Percentiles rank a stretch among this genome's conserved stretches.
These are phyloP conservation scores for Lodderomyces orthopsilosis DNA, from an alignment of 1,139 yeast genomes.

Conservation along the genomic window DNA sequence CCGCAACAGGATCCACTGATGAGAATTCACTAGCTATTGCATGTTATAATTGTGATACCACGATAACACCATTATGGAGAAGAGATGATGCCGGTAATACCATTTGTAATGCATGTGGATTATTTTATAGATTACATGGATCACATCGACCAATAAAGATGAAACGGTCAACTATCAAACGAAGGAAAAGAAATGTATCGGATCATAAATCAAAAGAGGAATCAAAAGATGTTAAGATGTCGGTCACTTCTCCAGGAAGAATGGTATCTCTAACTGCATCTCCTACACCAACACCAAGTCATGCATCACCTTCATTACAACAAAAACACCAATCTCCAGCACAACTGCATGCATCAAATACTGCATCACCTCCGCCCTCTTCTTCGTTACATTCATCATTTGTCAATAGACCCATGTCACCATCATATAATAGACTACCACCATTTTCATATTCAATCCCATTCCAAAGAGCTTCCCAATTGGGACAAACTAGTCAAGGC, in stretches of 20 bases:
- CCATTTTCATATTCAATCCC: constrained; percentile 11
- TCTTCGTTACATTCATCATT: neutral
- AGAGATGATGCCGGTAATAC: constrained; percentile 78
- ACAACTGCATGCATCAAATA: constrained; percentile 4
- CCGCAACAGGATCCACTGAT: constrained; percentile 3
- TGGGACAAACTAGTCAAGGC: neutral
- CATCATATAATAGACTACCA: constrained; percentile 8
- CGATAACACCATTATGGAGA: constrained; percentile 87
- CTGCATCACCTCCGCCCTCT: constrained; percentile 6
- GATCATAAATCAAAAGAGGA: constrained; percentile 10
- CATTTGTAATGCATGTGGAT: constrained; percentile 86
- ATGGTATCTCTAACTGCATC: constrained; percentile 3
- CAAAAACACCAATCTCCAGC: constrained; percentile 6
- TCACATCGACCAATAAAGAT: constrained; percentile 73
- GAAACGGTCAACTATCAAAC: constrained; percentile 70
- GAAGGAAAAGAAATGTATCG: constrained; percentile 56
- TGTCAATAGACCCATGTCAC: neutral
- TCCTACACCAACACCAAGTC: constrained; percentile 5
- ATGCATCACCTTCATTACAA: constrained; percentile 3
- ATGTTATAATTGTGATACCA: constrained; percentile 79
- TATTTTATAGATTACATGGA: constrained; percentile 76
- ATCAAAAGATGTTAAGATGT: constrained; percentile 9
- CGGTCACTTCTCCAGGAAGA: constrained; percentile 7
- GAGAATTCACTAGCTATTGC: constrained; percentile 60
- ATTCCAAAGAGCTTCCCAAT: neutral